Evolutionary conservation across 768 basidiomycete species (phyloP).

Genomic region (Phaeolepiota aurea): DNA sequence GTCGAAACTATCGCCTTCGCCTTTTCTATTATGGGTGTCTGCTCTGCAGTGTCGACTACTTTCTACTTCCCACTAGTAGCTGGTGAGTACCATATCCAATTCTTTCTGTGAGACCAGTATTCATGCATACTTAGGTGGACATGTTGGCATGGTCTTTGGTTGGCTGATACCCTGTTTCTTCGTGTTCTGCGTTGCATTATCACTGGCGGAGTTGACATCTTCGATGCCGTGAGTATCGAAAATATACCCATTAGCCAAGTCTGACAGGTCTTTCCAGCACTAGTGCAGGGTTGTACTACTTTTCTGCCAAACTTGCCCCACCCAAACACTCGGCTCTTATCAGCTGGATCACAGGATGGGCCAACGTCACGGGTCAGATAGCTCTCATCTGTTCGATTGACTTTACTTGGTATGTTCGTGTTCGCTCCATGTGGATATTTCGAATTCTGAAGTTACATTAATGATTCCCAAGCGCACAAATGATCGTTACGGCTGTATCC

Average conservation of each 20-base stretch:
- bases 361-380: conserved; percentile 46
- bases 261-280: conserved; percentile 32
- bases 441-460: background rate
- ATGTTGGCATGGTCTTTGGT: conserved; percentile 61
- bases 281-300: conserved; percentile 74
- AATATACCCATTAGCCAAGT: conserved; percentile 1
- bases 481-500: conserved; percentile 54
- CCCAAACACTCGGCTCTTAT: conserved; percentile 51
- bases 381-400: conserved; percentile 48
- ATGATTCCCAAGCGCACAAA: conserved; percentile 31
- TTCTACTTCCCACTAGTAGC: conserved; percentile 42
- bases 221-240: conserved; percentile 49
- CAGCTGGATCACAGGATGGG: conserved; percentile 49
- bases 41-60: conserved; percentile 46
- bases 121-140: conserved; percentile 48
- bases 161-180: conserved; percentile 55
- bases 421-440: no score
- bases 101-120: no score
- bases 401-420: conserved; percentile 35
- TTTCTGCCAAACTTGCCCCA: conserved; percentile 68
- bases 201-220: conserved; percentile 48
- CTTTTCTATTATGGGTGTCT: conserved; percentile 54
- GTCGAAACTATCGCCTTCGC: conserved; percentile 47
- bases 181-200: conserved; percentile 46
- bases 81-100: conserved; percentile 23